A percentile compares a stretch with the other conserved stretches of the same genome.
phyloP scores from a whole-genome alignment of 2,329 filamentous ascomycete genomes.

The Hymenoscyphus occultus region DNA sequence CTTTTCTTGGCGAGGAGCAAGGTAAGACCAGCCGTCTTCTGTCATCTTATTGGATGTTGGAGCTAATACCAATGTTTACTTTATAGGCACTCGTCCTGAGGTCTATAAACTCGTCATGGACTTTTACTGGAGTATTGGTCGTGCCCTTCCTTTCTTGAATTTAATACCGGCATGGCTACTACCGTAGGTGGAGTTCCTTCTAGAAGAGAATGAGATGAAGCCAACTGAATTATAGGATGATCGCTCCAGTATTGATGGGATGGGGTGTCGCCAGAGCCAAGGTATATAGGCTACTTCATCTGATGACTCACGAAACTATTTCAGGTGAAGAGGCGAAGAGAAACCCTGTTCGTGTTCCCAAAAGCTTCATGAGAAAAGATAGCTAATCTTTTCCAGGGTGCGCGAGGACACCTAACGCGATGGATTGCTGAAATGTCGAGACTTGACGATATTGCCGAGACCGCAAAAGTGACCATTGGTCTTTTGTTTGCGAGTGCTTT shows the following conservation, averaged over 20 bases:
- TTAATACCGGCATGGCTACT: not conserved
- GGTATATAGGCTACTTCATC: not conserved
- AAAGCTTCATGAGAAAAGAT: not conserved
- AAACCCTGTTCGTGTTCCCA: not conserved
- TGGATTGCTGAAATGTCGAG: not conserved
- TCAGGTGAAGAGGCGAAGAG: not conserved
- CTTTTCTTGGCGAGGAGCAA: not conserved
- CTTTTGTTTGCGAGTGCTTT: conserved; percentile 1
- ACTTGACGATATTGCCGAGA: conserved; percentile 1
- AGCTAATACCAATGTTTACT: not conserved
- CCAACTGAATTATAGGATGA: not conserved
- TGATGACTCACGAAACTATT: not conserved
- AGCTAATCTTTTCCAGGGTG: not conserved
- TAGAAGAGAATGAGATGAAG: not conserved
- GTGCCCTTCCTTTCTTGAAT: not conserved
- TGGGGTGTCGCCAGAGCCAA: not conserved
- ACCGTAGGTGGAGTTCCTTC: not conserved
- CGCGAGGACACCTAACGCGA: not conserved
- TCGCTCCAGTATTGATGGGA: not conserved
- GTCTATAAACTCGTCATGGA: conserved; percentile 1
- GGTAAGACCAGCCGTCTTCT: not conserved
- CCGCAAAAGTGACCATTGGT: not conserved
- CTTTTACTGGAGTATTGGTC: not conserved
- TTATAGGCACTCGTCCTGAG: not conserved
- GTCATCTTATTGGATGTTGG: not conserved